phyloP scores from a whole-genome alignment of 139 green algal genomes.

The Closterium sp. region DNA sequence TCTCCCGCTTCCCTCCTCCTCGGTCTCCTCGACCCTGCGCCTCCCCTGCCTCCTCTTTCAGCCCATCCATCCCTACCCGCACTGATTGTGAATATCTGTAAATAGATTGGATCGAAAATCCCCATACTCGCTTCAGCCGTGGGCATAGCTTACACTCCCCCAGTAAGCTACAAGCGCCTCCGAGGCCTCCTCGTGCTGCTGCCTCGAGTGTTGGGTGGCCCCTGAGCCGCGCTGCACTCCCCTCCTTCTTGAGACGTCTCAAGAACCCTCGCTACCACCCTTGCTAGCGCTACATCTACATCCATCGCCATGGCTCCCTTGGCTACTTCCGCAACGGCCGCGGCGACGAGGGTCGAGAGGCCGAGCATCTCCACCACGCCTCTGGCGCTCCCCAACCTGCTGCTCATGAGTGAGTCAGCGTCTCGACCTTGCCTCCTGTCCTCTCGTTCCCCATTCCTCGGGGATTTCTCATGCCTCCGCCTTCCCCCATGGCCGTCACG shows the following conservation, averaged over 20 bases:
- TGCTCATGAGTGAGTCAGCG: constrained; percentile 28
- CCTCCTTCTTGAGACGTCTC: not conserved
- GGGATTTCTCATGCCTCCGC: too few species aligned
- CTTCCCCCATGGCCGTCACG: too few species aligned
- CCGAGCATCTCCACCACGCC: constrained; percentile 5
- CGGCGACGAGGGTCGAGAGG: not conserved
- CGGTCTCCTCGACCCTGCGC: too few species aligned
- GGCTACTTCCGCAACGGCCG: not conserved
- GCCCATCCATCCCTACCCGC: not conserved
- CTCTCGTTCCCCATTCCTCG: too few species aligned
- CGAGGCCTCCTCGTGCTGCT: not conserved
- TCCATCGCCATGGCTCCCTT: not conserved
- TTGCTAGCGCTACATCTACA: too few species aligned
- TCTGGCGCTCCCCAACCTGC: constrained; percentile 4
- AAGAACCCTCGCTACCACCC: not conserved
- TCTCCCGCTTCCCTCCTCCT: not conserved
- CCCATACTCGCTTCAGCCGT: not conserved
- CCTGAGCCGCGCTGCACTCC: not conserved
- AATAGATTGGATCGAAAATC: not conserved
- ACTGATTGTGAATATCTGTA: not conserved
- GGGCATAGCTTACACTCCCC: not conserved
- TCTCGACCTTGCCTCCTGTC: too few species aligned
- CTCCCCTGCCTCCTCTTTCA: too few species aligned
- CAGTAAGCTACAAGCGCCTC: too few species aligned
- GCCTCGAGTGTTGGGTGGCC: not conserved